These are phyloP conservation scores for Backusella australiensis DNA, from an alignment of 192 early-diverging fungal genomes.

Conservation along the genomic window DNA sequence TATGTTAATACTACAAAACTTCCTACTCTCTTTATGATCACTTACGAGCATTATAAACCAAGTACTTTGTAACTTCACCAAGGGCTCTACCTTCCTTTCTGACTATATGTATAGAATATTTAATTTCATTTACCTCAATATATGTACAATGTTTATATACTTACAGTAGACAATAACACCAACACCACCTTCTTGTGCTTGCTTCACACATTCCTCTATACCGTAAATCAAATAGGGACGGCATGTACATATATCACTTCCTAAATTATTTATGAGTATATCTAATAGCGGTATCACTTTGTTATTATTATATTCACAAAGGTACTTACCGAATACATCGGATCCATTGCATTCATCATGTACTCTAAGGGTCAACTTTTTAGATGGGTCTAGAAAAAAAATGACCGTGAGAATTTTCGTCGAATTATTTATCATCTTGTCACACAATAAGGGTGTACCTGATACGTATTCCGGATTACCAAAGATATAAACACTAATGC, in stretches of 20 bases:
- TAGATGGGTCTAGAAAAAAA: constrained; percentile 60
- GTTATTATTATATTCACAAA: too few relatives aligned
- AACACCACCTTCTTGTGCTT: constrained; percentile 88
- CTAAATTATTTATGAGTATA: constrained; percentile 11
- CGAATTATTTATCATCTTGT: neutral
- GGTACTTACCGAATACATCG: constrained; percentile 69
- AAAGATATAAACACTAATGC: constrained; percentile 91
- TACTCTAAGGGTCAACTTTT: constrained; percentile 80
- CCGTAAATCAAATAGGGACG: constrained; percentile 82
- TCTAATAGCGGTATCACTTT: neutral
- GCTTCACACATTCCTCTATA: constrained; percentile 85
- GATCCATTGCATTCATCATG: constrained; percentile 97
- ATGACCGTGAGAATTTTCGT: neutral
- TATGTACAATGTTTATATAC: neutral
- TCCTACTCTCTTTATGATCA: constrained; percentile 5
- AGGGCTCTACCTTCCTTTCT: constrained; percentile 93
- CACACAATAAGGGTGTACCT: constrained; percentile 18
- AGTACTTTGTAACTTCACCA: constrained; percentile 95
- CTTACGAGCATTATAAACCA: constrained; percentile 94
- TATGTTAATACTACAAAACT: neutral
- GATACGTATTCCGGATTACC: constrained; percentile 78
- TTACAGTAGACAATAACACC: constrained; percentile 93
- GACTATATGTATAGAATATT: constrained; percentile 41
- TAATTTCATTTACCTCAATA: neutral
- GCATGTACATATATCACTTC: constrained; percentile 82